Evolutionary conservation across 257 asterid genomes (phyloP), one percentile per base, ranked within the genome.

Genomic region (Gentiana dahurica): DNA sequence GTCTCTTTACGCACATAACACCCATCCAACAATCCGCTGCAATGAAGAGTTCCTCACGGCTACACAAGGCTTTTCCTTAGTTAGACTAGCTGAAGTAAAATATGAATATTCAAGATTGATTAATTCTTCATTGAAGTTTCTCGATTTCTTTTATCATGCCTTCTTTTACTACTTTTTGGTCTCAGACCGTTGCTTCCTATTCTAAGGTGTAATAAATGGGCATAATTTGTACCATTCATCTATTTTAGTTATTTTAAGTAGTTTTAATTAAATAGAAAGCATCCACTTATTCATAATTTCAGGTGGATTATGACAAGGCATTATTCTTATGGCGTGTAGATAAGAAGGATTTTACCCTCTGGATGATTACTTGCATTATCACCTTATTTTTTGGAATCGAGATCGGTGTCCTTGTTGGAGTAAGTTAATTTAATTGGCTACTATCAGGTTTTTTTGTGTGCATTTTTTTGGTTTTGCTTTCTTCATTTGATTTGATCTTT

Each of bases 281-380:
- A 41, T 49, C 58, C 37, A 47, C 34, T 48, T 52, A 62, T 57
- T 53, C 59, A 54, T 53, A 51, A 9, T 65, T 83, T 73, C 91
- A 92, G 98, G 98, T 92, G 75, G 98, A 92, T 78, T 88, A 92
- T 53, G 94, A 81, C 12, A 95, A 92, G 82, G 98, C 97, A 57
- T 65, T 65, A 58, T 87, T 92, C 81, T 70, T 92, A 60, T 92
- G 97, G 97, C 79, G 71, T 65, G 98, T 92, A 66, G 95, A 85
- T 78, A 92, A 85, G 80, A 84, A 77, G 67, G 98, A 92, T 76
- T 88, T 92, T 75, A 76, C 80, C 62, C 91, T 92, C 46, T 92
- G 98, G 98, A 69, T 59, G 74, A 83, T 92, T 66, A 92, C 98
- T 67, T 88, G 84, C 78, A 46, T 48, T 8, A 67, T 81, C 51